Base-by-base conservation (phyloP, 805 yeast genomes). In the Vanderwaltozyma tropicalis region DNA sequence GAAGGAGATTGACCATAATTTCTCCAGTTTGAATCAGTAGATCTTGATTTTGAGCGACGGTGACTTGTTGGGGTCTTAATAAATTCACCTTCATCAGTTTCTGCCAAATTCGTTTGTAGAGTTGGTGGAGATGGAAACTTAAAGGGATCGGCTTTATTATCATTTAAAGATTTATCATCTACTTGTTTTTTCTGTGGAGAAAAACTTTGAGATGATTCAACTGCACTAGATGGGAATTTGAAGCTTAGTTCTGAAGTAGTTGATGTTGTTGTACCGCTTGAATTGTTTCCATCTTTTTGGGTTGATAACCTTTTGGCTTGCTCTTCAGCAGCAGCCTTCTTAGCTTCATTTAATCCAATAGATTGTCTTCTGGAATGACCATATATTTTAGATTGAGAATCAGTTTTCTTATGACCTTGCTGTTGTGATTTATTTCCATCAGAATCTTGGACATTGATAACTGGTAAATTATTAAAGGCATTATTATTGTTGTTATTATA, bases 301-400 rank as follows among this genome's bases (percentile, higher is more conserved):
- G 46, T 47, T 2, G 45, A 41, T 10, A 45, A 61, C 58, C 87
- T 72, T 57, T 85, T 92, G 2, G 82, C 79, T 55, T 80, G 86
- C 29, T 78, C 88, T 47, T 78, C 78, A 5, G 96, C 96, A 13
- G 98, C 98, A 7, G 96, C 96, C 48, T 80, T 80, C 50, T 84
- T 87, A 9, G 97, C 98, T 62, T 89, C 98, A 38, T 78, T 78
- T 39, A 89, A 68, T 2, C 95, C 96, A 42, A 89, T 66, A 0
- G 96, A 87, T 58, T 92, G 97, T 58, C 98, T 76, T 65, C 98
- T 78, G 4, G 70, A 66, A 57, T 89, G 98, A 28, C 96, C 96
- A 43, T 68, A 63, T n/a, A 63, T 64, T 34, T 66, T 50, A 2
- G 67, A 60, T 33, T 59, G 59, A 5, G 72, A 72, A 32, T 71